Evolutionary conservation across 139 green algal species (phyloP), one percentile per base, ranked within the genome.

Genomic region (Chlorella sorokiniana): DNA sequence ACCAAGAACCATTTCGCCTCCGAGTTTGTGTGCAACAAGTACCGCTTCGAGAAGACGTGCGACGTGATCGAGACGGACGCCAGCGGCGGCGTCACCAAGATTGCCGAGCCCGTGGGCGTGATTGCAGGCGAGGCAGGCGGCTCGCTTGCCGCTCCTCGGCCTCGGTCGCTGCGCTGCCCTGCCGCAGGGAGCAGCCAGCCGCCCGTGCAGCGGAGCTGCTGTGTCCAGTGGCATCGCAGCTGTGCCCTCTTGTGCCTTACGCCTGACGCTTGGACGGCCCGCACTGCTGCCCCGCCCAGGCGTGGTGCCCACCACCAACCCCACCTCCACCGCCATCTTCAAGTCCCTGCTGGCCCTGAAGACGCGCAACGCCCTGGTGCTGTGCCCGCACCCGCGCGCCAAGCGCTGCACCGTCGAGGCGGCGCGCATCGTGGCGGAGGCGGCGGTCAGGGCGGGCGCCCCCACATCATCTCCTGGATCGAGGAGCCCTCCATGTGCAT

Each of bases 21-120:
- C 5, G 90, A 94, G 68, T 94, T 89, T 52, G 87, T 94, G 31
- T 94, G 95, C 78, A 92, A 95, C 91, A 95, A 94, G 85, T 94
- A 71, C 64, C 45, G 48, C 18, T n/a, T 48, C 64, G 22, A 69
- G 4, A 94, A 94, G 87, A 94, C 91, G 8, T 92, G 89, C 68
- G 91, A 86, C 40, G 78, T 94, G 7, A 87, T 94, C 22, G 91
- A 94, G 83, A 65, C 87, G 77, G 86, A 93, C 52, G 8, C 35
- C 0, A 67, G 74, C 1, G 88, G 71, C 68, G 89, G 88, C 31
- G 83, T 93, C 14, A 74, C 70, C 67, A 91, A 87, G 83, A 64
- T 93, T 16, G 89, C 89, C 23, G 89, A 93, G 88, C 89, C 89
- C 18, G 74, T 93, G 2, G 89, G 89, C 25, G 88, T 92, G 8